Conservation (phyloP, 2,329 filamentous ascomycete species). For the Trichoderma oligosporum region DNA sequence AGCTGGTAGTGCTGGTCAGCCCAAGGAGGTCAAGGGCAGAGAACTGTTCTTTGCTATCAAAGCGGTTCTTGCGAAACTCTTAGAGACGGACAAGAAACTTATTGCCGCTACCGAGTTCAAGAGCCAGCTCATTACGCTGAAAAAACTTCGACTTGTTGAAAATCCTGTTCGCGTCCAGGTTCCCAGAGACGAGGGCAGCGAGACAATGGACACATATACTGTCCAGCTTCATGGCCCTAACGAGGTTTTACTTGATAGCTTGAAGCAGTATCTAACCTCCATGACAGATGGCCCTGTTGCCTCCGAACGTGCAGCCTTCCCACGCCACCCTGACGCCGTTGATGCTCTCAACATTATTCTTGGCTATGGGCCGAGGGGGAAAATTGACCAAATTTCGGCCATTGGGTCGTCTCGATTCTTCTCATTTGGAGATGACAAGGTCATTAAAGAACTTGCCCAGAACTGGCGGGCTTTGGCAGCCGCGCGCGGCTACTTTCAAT, state of each 20-base stretch:
- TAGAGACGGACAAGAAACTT: conserved; percentile 28
- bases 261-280: conserved; percentile 45
- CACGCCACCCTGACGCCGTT: conserved; percentile 46
- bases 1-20: conserved; percentile 17
- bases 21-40: conserved; percentile 37
- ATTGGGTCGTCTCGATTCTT: conserved; percentile 51
- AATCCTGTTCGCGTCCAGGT: conserved; percentile 37
- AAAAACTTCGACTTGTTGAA: conserved; percentile 35
- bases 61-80: conserved; percentile 36
- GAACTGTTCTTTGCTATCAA: conserved; percentile 44
- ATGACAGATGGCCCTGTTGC: conserved; percentile 37
- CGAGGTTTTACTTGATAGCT: conserved; percentile 36
- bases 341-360: conserved; percentile 53
- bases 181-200: conserved; percentile 30
- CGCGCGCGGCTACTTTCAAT: conserved; percentile 54
- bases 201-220: conserved; percentile 34
- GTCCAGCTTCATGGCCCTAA: conserved; percentile 42
- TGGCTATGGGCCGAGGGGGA: conserved; percentile 41
- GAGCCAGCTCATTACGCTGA: conserved; percentile 41
- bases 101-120: conserved; percentile 50
- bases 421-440: conserved; percentile 34
- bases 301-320: conserved; percentile 39
- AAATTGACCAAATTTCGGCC: conserved; percentile 33
- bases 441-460: conserved; percentile 28
- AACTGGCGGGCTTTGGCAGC: conserved; percentile 37